Conservation (phyloP, 1,284 basidiomycete genomes). For the Malassezia sp. region DNA sequence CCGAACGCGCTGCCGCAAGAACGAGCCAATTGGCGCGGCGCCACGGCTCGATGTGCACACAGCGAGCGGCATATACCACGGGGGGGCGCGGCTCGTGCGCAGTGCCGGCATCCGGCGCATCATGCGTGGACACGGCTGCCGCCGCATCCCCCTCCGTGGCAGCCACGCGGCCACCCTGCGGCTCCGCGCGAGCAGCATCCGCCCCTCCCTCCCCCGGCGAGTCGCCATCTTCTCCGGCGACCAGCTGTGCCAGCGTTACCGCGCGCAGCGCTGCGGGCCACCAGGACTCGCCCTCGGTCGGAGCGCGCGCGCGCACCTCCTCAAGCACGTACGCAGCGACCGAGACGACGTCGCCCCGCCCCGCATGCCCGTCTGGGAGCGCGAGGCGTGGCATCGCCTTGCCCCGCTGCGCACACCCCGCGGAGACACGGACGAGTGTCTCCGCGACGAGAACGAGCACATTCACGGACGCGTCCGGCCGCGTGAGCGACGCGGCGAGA, state of each 20-base stretch:
- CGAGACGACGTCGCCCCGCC: background rate
- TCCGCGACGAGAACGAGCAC: conserved; percentile 6
- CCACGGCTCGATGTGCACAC: conserved; percentile 19
- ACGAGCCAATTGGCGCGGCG: conserved; percentile 53
- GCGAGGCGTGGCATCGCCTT: conserved; percentile 3
- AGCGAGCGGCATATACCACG: conserved; percentile 5
- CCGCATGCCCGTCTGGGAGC: background rate
- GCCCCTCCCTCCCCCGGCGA: background rate
- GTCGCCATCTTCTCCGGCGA: background rate
- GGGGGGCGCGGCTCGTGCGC: background rate
- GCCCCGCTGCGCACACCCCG: background rate
- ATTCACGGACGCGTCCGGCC: background rate
- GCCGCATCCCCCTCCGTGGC: too few relatives aligned
- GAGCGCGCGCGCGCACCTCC: background rate
- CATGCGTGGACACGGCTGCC: too few relatives aligned
- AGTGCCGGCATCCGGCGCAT: too few relatives aligned
- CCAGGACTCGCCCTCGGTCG: background rate
- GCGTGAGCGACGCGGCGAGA: conserved; percentile 1
- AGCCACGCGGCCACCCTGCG: background rate
- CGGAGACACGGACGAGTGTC: conserved; percentile 5
- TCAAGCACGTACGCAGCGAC: conserved; percentile 3
- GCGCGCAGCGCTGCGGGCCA: conserved; percentile 3
- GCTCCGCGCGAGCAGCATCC: background rate
- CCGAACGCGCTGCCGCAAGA: background rate
- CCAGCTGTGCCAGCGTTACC: conserved; percentile 3